A percentile compares a stretch with the other conserved stretches of the same genome.
These are phyloP conservation scores for Xylariaceae sp. DNA, from an alignment of 2,329 filamentous ascomycete genomes.

Conservation along the genomic window DNA sequence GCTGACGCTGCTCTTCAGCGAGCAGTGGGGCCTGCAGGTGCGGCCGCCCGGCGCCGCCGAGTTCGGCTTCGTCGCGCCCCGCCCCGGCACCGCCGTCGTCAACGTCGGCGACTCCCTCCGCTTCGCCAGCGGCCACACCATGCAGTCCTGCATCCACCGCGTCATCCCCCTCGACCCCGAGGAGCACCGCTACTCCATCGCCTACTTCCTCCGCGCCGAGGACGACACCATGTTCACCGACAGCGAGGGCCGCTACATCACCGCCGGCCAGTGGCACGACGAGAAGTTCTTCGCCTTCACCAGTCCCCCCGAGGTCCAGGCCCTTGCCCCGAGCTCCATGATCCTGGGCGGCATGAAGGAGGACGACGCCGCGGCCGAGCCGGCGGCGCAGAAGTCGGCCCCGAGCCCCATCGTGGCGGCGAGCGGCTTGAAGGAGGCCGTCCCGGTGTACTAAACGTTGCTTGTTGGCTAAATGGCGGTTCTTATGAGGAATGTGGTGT, in stretches of 20 bases:
- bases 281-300: constrained; percentile 57
- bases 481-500: not conserved
- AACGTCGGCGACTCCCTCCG: constrained; percentile 63
- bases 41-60: constrained; percentile 51
- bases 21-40: constrained; percentile 61
- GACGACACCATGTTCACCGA: constrained; percentile 59
- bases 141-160: constrained; percentile 61
- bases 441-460: constrained; percentile 29
- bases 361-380: constrained; percentile 38
- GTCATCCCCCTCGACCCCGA: constrained; percentile 55
- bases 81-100: constrained; percentile 54
- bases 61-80: constrained; percentile 58
- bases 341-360: constrained; percentile 52
- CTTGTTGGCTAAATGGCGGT: not conserved
- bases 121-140: constrained; percentile 55
- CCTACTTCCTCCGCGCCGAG: constrained; percentile 61
- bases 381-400: constrained; percentile 17
- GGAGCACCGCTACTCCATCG: constrained; percentile 61
- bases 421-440: constrained; percentile 24
- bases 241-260: constrained; percentile 55
- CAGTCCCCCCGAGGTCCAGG: constrained; percentile 47
- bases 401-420: constrained; percentile 26
- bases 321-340: constrained; percentile 52
- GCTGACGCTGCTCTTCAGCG: constrained; percentile 57
- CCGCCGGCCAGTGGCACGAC: constrained; percentile 57